phyloP scores from a whole-genome alignment of 2,329 filamentous ascomycete species.

The Dendryphion nanum region DNA sequence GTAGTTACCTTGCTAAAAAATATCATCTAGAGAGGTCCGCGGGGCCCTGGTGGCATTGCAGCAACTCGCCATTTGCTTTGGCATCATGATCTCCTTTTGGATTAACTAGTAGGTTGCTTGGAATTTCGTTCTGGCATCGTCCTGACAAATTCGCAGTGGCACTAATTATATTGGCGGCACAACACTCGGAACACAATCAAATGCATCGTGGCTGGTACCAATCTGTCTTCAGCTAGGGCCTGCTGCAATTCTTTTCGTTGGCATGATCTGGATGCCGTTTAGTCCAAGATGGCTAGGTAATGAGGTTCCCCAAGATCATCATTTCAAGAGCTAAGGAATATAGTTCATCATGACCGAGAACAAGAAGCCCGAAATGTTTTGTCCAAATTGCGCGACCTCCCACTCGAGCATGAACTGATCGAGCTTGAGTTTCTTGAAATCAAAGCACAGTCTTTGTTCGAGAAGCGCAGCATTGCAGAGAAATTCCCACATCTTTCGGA shows the following conservation, averaged over 20 bases:
- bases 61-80: constrained; percentile 28
- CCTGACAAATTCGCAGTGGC: not conserved
- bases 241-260: not conserved
- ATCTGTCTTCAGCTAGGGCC: not conserved
- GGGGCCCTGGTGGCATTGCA: constrained; percentile 30
- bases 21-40: constrained; percentile 16
- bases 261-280: constrained; percentile 3
- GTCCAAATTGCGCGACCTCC: constrained; percentile 59
- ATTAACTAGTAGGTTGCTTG: constrained; percentile 14
- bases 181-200: not conserved
- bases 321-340: too few species aligned
- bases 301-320: too few species aligned
- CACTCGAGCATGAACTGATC: constrained; percentile 61
- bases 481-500: constrained; percentile 62
- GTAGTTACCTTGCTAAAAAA: not conserved
- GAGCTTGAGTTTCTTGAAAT: constrained; percentile 74
- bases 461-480: constrained; percentile 65
- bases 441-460: constrained; percentile 70
- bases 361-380: constrained; percentile 35
- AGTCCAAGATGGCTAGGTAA: constrained; percentile 5
- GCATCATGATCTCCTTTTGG: constrained; percentile 34
- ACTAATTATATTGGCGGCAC: constrained; percentile 2
- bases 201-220: not conserved
- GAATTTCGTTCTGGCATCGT: not conserved
- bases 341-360: constrained; percentile 3